Base-by-base conservation (phyloP, 169 alveolate genomes). In the Babesia sp. region DNA sequence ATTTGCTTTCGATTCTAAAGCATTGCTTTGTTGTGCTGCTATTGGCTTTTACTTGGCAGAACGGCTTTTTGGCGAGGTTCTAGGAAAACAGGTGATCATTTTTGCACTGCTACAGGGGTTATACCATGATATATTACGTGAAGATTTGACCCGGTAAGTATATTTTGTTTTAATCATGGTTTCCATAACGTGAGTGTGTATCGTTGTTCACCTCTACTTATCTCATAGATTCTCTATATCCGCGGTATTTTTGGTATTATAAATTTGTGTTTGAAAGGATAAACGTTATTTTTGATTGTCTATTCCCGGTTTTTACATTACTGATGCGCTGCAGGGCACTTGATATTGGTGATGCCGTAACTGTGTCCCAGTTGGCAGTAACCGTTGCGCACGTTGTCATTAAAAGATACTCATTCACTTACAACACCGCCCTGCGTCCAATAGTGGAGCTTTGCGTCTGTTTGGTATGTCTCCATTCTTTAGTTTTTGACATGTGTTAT, bases 261-360 rank as follows among this genome's bases (percentile, higher is more conserved):
- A n/a, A n/a, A n/a, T n/a, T n/a, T n/a, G n/a, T n/a, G n/a, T n/a
- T n/a, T n/a, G n/a, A n/a, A n/a, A n/a, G n/a, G n/a, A n/a, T n/a
- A n/a, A n/a, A n/a, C n/a, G n/a, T n/a, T n/a, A n/a, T n/a, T n/a
- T n/a, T n/a, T n/a, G n/a, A n/a, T n/a, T n/a, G n/a, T n/a, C n/a
- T n/a, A n/a, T n/a, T n/a, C n/a, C n/a, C n/a, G n/a, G n/a, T n/a
- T n/a, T n/a, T n/a, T n/a, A n/a, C n/a, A n/a, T n/a, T n/a, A n/a
- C n/a, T n/a, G n/a, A n/a, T n/a, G n/a, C n/a, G 14, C 20, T 12
- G 18, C 74, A 64, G 74, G 63, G 29, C 59, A n/a, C 51, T 64
- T 11, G 61, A 50, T 11, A 31, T 64, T 31, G 29, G 50, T 14
- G 74, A 50, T 29, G 44, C 74, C 24, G 74, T 50, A 18, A 4